Base-by-base conservation (phyloP, 768 basidiomycete genomes). In the Hericium alpestre region DNA sequence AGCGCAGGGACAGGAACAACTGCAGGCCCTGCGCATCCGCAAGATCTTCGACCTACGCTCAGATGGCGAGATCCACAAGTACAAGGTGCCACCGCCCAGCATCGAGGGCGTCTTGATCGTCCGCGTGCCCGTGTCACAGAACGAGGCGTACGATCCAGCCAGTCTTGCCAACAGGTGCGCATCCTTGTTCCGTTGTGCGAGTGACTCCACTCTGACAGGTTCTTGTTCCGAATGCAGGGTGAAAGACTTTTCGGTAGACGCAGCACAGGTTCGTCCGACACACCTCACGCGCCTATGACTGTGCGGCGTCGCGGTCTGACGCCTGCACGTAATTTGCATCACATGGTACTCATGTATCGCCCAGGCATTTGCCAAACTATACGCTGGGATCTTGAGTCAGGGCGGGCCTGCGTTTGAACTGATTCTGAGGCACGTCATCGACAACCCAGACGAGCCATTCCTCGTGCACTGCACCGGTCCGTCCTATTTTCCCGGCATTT, bases 401-500 rank as follows among this genome's bases (percentile, higher is more conserved):
- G 43, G 43, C n/a, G 43, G 16, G 15, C 43, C 43, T 46, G 15
- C 43, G 20, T 46, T 46, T n/a, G 43, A n/a, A n/a, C n/a, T 10
- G 74, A 64, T 76, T 38, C 67, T 78, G 23, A 51, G 66, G 13
- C 72, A 75, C 55, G 58, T 79, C 12, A 61, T 69, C 9, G 72
- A 76, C 49, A 55, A 69, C 25, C 72, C 73, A 11, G 67, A 72
- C 39, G 66, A 73, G 38, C 71, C 72, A 9, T 73, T 70, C 59
- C 60, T 78, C 22, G 63, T 76, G 15, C 74, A 76, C 59, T 78
- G 76, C 63, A 76, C 75, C 38, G 73, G 76, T 75, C 41, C 54
- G 65, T 55, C 22, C 20, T 22, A n/a, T 37, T 6, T 32, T 1
- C 32, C 4, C 32, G 8, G 32, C 8, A 32, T 10, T 32, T 7